Base-by-base conservation (phyloP, 495 filamentous ascomycete species). In the Bacidia gigantensis region DNA sequence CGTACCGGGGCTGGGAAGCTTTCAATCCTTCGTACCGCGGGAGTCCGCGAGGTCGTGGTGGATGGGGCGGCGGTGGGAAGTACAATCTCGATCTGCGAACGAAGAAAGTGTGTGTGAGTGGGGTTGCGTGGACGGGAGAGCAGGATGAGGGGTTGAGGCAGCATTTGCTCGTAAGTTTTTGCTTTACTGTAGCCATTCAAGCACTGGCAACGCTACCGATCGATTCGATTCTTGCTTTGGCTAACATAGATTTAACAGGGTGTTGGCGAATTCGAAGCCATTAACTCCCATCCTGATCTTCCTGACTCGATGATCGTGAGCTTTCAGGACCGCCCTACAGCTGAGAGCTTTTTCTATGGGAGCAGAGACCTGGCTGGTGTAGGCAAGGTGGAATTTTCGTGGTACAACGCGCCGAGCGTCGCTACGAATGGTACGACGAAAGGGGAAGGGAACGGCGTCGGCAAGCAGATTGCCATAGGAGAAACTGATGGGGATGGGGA, bases 321-420 rank as follows among this genome's bases (percentile, higher is more conserved):
- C 1, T 98, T 97, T 65, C 89, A 86, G 57, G 87, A 98, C 59
- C 83, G 92, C 40, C 89, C 83, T 59, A 83, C 84, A 5, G 92
- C 89, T 12, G 90, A 96, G 66, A 85, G 84, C 61, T 85, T 90
- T 64, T 81, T 87, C 70, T 79, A 79, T 64, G 70, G 76, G 39
- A 66, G 76, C 3, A 78, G 76, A 50, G 72, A 80, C 44, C 83
- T 95, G 49, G 80, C 86, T 1, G 75, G 76, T 14, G 73, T 94
- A 22, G 88, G 86, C 40, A 82, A 84, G 53, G 71, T 94, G 22
- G 81, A 92, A 48, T 67, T 88, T 21, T 62, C 74, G 12, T 98
- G 92, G 92, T 72, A 83, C 38, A 58, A 58, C 26, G 49, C 53
- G n/a, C 50, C 58, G 26, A 23, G 18, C 14, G 40, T 41, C 12